These are phyloP conservation scores for Neurospora sp. DNA, from an alignment of 495 filamentous ascomycete species.

Conservation along the genomic window DNA sequence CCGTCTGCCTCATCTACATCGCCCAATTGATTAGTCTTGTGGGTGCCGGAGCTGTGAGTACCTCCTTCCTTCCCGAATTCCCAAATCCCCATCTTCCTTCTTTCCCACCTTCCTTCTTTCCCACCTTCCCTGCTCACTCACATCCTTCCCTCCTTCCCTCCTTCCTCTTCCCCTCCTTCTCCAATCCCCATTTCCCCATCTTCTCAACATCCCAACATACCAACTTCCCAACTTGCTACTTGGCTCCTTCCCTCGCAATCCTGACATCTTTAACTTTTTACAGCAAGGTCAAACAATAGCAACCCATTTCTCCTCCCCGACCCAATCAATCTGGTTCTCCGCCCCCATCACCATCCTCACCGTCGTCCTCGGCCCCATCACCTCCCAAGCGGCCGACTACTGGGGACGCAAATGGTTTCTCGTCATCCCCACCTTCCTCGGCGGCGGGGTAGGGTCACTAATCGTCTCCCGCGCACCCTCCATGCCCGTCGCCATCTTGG, in stretches of 20 bases:
- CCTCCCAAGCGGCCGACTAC: conserved; percentile 29
- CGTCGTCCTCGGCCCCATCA: conserved; percentile 19
- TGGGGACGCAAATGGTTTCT: conserved; percentile 30
- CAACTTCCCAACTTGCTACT: background rate
- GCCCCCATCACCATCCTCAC: conserved; percentile 21
- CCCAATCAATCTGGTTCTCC: conserved; percentile 18
- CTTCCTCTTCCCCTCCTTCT: background rate
- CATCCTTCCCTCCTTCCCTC: background rate
- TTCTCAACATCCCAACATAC: background rate
- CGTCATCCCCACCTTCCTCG: conserved; percentile 20
- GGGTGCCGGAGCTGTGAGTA: conserved; percentile 25
- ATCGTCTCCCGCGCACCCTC: conserved; percentile 21
- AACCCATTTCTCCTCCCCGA: conserved; percentile 6
- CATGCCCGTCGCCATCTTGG: conserved; percentile 25
- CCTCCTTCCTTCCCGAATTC: background rate
- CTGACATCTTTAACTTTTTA: no score
- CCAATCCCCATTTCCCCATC: background rate
- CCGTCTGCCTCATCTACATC: conserved; percentile 26
- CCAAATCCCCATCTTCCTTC: background rate
- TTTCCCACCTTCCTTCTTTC: background rate
- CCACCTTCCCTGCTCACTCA: no score
- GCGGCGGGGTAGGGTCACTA: conserved; percentile 16
- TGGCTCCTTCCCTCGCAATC: background rate
- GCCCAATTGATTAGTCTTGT: conserved; percentile 21
- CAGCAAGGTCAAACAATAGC: conserved; percentile 22